Evolutionary conservation across 2,329 filamentous ascomycete genomes (phyloP).

Genomic region (Microascus cirrosus): DNA sequence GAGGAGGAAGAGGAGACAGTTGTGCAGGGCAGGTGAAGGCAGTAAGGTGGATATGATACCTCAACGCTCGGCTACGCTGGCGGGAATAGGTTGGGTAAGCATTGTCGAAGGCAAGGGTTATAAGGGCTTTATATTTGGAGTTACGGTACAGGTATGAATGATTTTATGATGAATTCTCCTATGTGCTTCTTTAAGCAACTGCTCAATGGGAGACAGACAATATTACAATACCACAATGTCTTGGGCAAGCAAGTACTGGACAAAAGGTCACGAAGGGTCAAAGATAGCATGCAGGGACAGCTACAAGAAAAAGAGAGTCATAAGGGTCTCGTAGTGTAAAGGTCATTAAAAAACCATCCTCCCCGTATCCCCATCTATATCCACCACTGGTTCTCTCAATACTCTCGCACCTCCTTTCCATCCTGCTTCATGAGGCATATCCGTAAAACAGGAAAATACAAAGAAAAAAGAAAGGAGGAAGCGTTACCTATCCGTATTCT

Average conservation of each 20-base stretch:
- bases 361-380: neutral
- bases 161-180: neutral
- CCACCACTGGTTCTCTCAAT: neutral
- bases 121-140: neutral
- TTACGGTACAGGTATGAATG: neutral
- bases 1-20: conserved; percentile 5
- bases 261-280: neutral
- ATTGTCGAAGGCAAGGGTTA: neutral
- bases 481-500: neutral
- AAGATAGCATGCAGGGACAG: neutral
- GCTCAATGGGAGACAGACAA: neutral
- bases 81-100: neutral
- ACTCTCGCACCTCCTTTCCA: neutral
- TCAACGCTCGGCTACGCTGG: neutral
- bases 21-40: neutral
- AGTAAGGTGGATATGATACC: conserved; percentile 3
- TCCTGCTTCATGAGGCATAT: neutral
- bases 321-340: neutral
- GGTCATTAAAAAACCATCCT: neutral
- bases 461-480: conserved; percentile 6
- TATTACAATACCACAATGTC: neutral
- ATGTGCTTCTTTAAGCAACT: neutral
- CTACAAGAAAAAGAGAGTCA: neutral
- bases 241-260: neutral
- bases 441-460: conserved; percentile 1